Percentiles rank a stretch among this genome's conserved stretches.
phyloP scores from a whole-genome alignment of 352 stramenopile genomes.

The Stramenopiles sp. region DNA sequence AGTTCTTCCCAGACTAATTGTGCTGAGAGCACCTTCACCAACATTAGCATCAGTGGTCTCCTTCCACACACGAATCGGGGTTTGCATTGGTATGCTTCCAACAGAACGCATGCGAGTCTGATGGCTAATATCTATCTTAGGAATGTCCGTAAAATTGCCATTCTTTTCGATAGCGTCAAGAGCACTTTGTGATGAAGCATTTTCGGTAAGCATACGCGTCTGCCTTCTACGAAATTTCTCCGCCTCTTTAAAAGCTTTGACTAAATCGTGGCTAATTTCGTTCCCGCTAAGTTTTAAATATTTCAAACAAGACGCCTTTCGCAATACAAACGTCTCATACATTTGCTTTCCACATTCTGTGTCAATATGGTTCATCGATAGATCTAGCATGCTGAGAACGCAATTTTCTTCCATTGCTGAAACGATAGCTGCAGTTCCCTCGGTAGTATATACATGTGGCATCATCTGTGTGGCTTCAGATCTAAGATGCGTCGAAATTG shows the following conservation, averaged over 20 bases:
- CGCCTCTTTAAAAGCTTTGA: not conserved
- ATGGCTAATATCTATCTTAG: not conserved
- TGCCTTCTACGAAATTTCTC: not conserved
- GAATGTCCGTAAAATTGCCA: not conserved
- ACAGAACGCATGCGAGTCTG: not conserved
- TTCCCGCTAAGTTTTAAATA: constrained; percentile 1
- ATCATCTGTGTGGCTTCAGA: not conserved
- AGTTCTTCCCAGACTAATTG: not conserved
- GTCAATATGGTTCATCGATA: constrained; percentile 8
- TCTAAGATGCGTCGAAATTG: not conserved
- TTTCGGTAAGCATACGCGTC: not conserved
- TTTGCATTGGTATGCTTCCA: not conserved
- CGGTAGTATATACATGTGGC: not conserved
- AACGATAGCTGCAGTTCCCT: not conserved
- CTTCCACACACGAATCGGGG: not conserved
- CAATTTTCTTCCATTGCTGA: not conserved
- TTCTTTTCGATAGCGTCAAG: not conserved
- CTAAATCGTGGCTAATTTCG: not conserved
- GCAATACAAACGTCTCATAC: not conserved
- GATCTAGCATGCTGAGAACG: not conserved
- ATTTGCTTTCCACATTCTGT: not conserved
- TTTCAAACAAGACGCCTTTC: not conserved
- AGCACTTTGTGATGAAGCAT: not conserved
- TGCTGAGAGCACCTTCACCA: constrained; percentile 7
- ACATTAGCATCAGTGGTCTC: not conserved